A percentile compares a stretch with the other conserved stretches of the same genome.
Evolutionary conservation across 106 monocot genomes (phyloP).

Genomic region (Acorus gramineus): DNA sequence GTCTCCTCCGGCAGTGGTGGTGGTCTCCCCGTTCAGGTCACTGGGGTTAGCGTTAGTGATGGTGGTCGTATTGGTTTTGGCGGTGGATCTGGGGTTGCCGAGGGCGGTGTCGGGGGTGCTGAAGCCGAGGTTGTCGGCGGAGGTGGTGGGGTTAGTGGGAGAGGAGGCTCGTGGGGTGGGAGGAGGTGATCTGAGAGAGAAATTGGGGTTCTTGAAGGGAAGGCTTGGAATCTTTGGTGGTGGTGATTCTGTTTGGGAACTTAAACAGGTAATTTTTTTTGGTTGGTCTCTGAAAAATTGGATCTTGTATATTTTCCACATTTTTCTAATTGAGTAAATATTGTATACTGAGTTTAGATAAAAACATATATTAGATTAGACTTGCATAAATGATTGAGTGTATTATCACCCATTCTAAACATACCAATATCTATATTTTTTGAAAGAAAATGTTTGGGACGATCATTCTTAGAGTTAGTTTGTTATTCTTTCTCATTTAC

Average conservation of each 20-base stretch:
- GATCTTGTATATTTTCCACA: background rate
- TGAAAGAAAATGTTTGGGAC: too few species aligned
- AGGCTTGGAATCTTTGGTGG: constrained; percentile 20
- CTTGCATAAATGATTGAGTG: too few species aligned
- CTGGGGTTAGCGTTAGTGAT: constrained; percentile 12
- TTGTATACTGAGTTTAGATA: too few species aligned
- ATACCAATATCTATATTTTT: too few species aligned
- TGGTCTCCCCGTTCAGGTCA: background rate
- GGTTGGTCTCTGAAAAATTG: constrained; percentile 1
- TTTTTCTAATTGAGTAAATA: background rate
- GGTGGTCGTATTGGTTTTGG: constrained; percentile 15
- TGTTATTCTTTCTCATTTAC: too few species aligned
- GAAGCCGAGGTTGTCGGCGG: constrained; percentile 29
- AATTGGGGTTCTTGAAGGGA: constrained; percentile 28
- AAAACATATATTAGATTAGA: too few species aligned
- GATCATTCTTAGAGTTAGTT: too few species aligned
- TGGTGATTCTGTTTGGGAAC: constrained; percentile 41
- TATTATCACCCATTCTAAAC: too few species aligned
- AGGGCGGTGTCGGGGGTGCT: constrained; percentile 8
- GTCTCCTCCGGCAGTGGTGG: background rate
- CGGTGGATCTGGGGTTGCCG: constrained; percentile 26
- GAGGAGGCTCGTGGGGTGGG: constrained; percentile 19
- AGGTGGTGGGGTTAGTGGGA: constrained; percentile 25
- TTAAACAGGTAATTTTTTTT: constrained; percentile 33
- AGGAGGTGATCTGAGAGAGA: constrained; percentile 25